Base-by-base conservation (phyloP, 2,329 filamentous ascomycete genomes). In the Trichoderma hamatum region DNA sequence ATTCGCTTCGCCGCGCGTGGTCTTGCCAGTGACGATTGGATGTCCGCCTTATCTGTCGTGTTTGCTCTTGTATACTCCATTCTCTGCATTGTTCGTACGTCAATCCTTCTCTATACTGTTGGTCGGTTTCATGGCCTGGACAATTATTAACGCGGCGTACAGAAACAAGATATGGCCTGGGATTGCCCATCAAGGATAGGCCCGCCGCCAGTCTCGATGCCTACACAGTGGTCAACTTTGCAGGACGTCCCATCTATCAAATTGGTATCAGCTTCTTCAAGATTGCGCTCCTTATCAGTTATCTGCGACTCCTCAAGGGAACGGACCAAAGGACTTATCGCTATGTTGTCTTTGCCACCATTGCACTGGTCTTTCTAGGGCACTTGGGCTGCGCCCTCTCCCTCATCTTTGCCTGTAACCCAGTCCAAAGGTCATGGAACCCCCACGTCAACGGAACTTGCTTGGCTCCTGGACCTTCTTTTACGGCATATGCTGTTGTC, bases 241-340 rank as follows among this genome's bases (percentile, higher is more conserved):
- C 82, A 5, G 85, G 84, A 2, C 81, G 85, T 3, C 85, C 85
- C 0, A 81, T 87, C 55, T 87, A 87, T 70, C 84, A 86, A 70
- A 61, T 85, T 9, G 85, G 85, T 46, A 85, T 87, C 74, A 83
- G 83, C 70, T 85, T 85, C 69, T 87, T 87, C 80, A 87, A 87
- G 73, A 82, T 86, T 32, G 84, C 85, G 0, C 77, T 87, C 2
- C 78, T 85, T 68, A 82, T 86, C 72, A 85, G 83, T 71, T 87
- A 86, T 71, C 75, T 86, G 21, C 81, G 84, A 6, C 79, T 87
- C 2, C 78, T 87, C 39, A 80, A 81, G 52, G 81, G 82, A 1
- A 86, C 84, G 0, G 80, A 82, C 30, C 83, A 84, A 63, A 77
- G 73, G 26, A 55, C 71, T 0, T 87, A 86, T 61, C 79, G 83